Evolutionary conservation across 148 eudicot genomes (phyloP).

Genomic region (Vaccinium myrtillus): DNA sequence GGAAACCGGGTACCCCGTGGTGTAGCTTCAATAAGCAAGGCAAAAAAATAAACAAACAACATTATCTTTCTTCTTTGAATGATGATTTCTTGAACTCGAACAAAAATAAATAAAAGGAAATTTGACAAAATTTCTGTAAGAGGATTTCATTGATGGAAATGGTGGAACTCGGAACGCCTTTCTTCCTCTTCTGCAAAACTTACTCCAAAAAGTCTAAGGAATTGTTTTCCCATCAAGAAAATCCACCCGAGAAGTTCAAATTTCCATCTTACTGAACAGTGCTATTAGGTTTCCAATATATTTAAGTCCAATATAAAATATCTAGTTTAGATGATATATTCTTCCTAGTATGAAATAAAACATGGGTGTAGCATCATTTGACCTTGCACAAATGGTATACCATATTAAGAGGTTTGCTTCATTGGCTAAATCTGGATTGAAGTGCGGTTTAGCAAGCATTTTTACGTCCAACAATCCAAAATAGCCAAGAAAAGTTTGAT

Average conservation of each 20-base stretch:
- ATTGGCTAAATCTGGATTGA: not conserved
- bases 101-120: not conserved
- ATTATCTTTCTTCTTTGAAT: not conserved
- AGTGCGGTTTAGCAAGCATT: not conserved
- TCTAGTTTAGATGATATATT: not conserved
- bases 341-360: not conserved
- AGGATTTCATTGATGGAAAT: not conserved
- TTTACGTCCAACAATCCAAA: not conserved
- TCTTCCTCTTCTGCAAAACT: not conserved
- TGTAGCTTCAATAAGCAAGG: not conserved
- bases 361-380: not conserved
- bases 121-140: not conserved
- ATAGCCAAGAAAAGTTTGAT: not conserved
- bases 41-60: not conserved
- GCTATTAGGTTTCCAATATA: not conserved
- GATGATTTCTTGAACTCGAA: not conserved
- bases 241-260: not conserved
- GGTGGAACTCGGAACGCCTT: too few species aligned
- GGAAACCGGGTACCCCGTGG: not conserved
- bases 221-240: not conserved
- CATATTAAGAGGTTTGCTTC: not conserved
- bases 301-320: not conserved
- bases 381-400: not conserved
- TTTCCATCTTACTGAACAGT: not conserved
- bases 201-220: not conserved